Conservation (phyloP, 306 rosid genomes). For the Lathyrus oleraceus region DNA sequence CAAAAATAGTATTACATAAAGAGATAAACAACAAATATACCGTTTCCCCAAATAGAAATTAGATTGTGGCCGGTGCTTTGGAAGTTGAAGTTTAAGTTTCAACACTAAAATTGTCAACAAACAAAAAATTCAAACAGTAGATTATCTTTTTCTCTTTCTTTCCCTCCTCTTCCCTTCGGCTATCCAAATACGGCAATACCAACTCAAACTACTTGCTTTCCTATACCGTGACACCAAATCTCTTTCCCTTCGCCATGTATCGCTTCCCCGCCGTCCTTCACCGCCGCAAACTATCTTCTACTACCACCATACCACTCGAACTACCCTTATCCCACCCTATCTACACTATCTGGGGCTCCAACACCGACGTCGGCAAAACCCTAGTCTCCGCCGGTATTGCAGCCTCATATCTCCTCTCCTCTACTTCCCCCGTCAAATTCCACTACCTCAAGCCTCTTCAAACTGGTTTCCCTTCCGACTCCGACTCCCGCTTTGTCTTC, state of each 20-base stretch:
- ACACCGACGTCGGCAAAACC: conserved; percentile 91
- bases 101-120: too few species aligned
- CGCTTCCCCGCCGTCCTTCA: conserved; percentile 34
- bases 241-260: conserved; percentile 21
- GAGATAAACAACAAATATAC: too few species aligned
- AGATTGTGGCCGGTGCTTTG: too few species aligned
- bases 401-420: conserved; percentile 55
- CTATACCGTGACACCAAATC: too few species aligned
- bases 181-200: too few species aligned
- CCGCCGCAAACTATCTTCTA: conserved; percentile 37
- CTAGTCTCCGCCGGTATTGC: conserved; percentile 92
- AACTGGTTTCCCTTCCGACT: conserved; percentile 85
- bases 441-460: conserved; percentile 89
- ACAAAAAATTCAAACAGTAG: too few species aligned
- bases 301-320: conserved; percentile 39
- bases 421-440: conserved; percentile 45
- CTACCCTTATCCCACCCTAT: conserved; percentile 77
- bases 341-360: conserved; percentile 82
- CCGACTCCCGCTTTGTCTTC: conserved; percentile 81
- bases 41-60: too few species aligned
- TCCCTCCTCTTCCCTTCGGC: too few species aligned
- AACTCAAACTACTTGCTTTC: too few species aligned
- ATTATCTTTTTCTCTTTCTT: too few species aligned
- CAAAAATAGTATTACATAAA: too few species aligned
- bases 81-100: too few species aligned